Base-by-base conservation (phyloP, 2,329 filamentous ascomycete genomes). In the Beauveria varroae region DNA sequence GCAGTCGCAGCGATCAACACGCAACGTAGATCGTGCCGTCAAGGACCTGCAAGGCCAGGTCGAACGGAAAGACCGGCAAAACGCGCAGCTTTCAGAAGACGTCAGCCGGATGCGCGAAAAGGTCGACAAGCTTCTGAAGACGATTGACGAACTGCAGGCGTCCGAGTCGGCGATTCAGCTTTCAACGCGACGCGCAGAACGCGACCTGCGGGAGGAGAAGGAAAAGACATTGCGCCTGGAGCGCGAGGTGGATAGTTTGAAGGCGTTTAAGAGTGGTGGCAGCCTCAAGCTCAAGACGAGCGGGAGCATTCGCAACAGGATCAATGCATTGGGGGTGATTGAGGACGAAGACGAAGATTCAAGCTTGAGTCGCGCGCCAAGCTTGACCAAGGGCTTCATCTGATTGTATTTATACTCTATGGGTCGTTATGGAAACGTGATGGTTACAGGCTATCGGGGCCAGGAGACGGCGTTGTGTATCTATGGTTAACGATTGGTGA, bases 41-140 rank as follows among this genome's bases (percentile, higher is more conserved):
- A 95, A 95, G 74, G 95, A 98, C 74, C 83, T 98, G 26, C 91
- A 97, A 74, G 82, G 86, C 26, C 93, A 98, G 74, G 89, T 99
- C 66, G 92, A 96, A 53, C 90, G 95, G 67, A 91, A 92, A 68
- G 93, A 98, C 66, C 97, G 96, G 77, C 86, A 90, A 68, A 91
- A 93, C 68, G 71, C 80, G 5, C 88, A 95, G 70, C 81, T 96
- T 20, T 83, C 86, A 60, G 93, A 97, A 58, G 95, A 98, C 69
- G 83, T 96, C 62, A 80, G 81, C 66, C 90, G 93, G 65, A 87
- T 91, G 69, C 90, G 93, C 64, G 93, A 98, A 76, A 96, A 95
- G 79, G 85, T 92, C 64, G 91, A 95, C 66, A 91, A 92, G 71
- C 86, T 98, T 5, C 87, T 99, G 56, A 83, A 87, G 70, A 91